Conservation (phyloP, 1,139 yeast species). For the Blastobotrys malaysiensis region DNA sequence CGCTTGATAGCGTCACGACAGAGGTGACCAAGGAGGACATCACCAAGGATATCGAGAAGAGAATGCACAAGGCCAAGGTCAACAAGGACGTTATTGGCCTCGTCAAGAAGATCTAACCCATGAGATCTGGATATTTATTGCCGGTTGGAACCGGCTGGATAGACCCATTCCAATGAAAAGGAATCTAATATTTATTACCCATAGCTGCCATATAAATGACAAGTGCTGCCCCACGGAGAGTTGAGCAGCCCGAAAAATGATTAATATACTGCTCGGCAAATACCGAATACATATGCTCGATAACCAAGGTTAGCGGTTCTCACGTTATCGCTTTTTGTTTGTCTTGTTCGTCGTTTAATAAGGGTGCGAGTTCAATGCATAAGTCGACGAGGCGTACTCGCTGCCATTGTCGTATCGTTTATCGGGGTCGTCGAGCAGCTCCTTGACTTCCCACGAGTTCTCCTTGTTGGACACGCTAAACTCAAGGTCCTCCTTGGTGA, state of each 20-base stretch:
- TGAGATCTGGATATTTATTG: background rate
- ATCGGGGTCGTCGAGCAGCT: conserved; percentile 40
- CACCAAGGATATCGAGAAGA: conserved; percentile 17
- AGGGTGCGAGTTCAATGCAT: conserved; percentile 24
- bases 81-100: conserved; percentile 11
- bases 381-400: conserved; percentile 30
- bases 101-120: conserved; percentile 5
- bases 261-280: background rate
- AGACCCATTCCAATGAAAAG: background rate
- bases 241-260: background rate
- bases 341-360: no score
- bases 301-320: no score
- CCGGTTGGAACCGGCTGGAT: background rate
- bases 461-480: conserved; percentile 64
- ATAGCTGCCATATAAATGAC: background rate
- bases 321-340: no score
- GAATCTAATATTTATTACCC: background rate
- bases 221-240: background rate
- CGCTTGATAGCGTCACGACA: conserved; percentile 10
- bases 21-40: conserved; percentile 18
- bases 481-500: conserved; percentile 93
- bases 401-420: conserved; percentile 39
- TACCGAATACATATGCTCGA: no score
- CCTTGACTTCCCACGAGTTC: conserved; percentile 45
- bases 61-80: conserved; percentile 20